Conservation (phyloP, 139 green algal genomes). For the Chlamydomonas eustigma region DNA sequence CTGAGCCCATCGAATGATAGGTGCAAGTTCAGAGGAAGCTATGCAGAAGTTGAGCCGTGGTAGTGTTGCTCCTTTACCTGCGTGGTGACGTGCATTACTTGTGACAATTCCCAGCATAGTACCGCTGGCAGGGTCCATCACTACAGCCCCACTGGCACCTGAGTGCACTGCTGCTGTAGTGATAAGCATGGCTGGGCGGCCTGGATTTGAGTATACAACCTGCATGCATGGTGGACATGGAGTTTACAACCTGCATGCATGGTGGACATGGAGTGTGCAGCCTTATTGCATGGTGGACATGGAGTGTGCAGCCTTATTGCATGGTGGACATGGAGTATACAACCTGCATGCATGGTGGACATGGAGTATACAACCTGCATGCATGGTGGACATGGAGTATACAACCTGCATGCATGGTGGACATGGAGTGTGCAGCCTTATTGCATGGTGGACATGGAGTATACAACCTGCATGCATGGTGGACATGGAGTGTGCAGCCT, state of each 20-base stretch:
- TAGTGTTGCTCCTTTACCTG: slow-evolving; percentile 27
- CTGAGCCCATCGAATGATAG: slow-evolving; percentile 34
- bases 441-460: too few relatives aligned
- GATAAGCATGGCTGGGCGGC: slow-evolving; percentile 52
- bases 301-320: too few relatives aligned
- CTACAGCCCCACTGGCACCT: slow-evolving; percentile 67
- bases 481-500: too few relatives aligned
- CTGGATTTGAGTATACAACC: background rate
- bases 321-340: too few relatives aligned
- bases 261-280: too few relatives aligned
- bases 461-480: too few relatives aligned
- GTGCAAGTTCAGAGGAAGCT: slow-evolving; percentile 37
- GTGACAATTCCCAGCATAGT: slow-evolving; percentile 65
- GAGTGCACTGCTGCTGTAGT: slow-evolving; percentile 62
- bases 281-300: too few relatives aligned
- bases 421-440: too few relatives aligned
- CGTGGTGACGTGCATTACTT: slow-evolving; percentile 46
- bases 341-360: too few relatives aligned
- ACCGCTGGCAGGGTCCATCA: slow-evolving; percentile 41
- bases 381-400: too few relatives aligned
- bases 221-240: background rate
- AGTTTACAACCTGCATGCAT: background rate
- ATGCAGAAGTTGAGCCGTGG: slow-evolving; percentile 66
- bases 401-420: too few relatives aligned
- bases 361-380: too few relatives aligned